Conservation (phyloP, 2,329 filamentous ascomycete species). For the Neophaeococcomyces mojaviensis region DNA sequence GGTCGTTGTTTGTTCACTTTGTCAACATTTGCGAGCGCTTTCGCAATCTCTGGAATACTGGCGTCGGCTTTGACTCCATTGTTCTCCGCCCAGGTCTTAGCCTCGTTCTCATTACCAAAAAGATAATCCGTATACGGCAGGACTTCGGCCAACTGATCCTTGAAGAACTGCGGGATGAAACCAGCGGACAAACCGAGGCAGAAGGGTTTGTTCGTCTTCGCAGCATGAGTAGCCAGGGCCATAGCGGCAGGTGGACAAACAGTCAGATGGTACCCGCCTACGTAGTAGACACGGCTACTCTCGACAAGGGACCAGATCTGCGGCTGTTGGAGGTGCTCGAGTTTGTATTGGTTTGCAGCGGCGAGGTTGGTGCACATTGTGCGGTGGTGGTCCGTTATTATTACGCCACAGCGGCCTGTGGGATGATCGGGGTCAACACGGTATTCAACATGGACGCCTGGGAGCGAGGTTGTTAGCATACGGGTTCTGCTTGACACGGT, state of each 20-base stretch:
- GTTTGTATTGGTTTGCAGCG: slow-evolving; percentile 93
- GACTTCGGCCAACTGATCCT: slow-evolving; percentile 80
- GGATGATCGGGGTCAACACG: slow-evolving; percentile 75
- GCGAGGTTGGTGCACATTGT: slow-evolving; percentile 91
- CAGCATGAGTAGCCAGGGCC: slow-evolving; percentile 84
- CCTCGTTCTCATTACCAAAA: slow-evolving; percentile 95
- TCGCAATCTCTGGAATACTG: slow-evolving; percentile 58
- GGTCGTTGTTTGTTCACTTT: slow-evolving; percentile 70
- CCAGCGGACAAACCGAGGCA: slow-evolving; percentile 88
- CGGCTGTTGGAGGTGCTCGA: slow-evolving; percentile 84
- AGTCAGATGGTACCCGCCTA: slow-evolving; percentile 95
- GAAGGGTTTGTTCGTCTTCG: slow-evolving; percentile 79
- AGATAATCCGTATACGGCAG: slow-evolving; percentile 94
- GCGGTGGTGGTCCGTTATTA: slow-evolving; percentile 95
- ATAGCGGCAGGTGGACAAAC: slow-evolving; percentile 87
- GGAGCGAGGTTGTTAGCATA: neutral
- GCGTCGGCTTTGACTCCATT: slow-evolving; percentile 65
- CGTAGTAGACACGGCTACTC: slow-evolving; percentile 80
- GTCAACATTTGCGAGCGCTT: slow-evolving; percentile 81
- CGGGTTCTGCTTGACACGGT: slow-evolving; percentile 1
- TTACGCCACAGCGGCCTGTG: slow-evolving; percentile 88
- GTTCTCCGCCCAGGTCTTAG: slow-evolving; percentile 74
- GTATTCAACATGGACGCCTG: slow-evolving; percentile 69
- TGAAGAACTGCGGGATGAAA: slow-evolving; percentile 97
- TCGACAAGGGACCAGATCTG: slow-evolving; percentile 89